phyloP scores from a whole-genome alignment of 108 stramenopile species.

The Seminavis robusta region DNA sequence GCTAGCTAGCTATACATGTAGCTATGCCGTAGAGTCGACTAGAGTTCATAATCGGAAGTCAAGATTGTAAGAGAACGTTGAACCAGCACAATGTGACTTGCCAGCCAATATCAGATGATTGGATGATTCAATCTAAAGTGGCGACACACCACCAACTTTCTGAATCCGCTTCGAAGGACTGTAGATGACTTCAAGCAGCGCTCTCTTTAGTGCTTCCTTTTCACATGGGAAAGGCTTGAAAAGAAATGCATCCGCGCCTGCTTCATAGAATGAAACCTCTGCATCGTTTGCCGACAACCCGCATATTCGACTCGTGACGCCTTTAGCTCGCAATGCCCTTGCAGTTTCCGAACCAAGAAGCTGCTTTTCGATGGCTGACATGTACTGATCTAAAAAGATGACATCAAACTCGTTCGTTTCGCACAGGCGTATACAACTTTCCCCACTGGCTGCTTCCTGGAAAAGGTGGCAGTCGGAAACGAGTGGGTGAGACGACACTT shows the following conservation, averaged over 20 bases:
- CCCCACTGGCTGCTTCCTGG: constrained; percentile 35
- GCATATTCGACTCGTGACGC: constrained; percentile 37
- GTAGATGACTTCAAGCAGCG: constrained; percentile 15
- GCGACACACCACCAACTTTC: too few species aligned
- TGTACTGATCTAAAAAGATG: constrained; percentile 29
- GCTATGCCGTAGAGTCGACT: too few species aligned
- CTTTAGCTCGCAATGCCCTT: constrained; percentile 32
- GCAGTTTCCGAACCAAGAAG: constrained; percentile 58
- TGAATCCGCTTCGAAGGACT: too few species aligned
- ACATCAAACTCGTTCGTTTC: constrained; percentile 21
- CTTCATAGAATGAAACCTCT: constrained; percentile 37
- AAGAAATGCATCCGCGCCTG: constrained; percentile 44
- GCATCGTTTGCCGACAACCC: constrained; percentile 57
- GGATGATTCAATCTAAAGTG: too few species aligned
- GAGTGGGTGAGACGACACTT: too few species aligned
- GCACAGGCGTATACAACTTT: constrained; percentile 18
- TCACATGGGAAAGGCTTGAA: constrained; percentile 57
- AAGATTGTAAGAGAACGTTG: too few species aligned
- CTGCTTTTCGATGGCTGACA: constrained; percentile 49
- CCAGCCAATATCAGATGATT: too few species aligned
- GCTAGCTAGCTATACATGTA: too few species aligned
- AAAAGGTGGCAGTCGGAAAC: too few species aligned
- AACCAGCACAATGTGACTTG: too few species aligned
- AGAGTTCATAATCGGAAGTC: too few species aligned
- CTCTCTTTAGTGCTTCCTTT: constrained; percentile 11